phyloP scores from a whole-genome alignment of 805 yeast genomes.

The Candida parachauliodes region DNA sequence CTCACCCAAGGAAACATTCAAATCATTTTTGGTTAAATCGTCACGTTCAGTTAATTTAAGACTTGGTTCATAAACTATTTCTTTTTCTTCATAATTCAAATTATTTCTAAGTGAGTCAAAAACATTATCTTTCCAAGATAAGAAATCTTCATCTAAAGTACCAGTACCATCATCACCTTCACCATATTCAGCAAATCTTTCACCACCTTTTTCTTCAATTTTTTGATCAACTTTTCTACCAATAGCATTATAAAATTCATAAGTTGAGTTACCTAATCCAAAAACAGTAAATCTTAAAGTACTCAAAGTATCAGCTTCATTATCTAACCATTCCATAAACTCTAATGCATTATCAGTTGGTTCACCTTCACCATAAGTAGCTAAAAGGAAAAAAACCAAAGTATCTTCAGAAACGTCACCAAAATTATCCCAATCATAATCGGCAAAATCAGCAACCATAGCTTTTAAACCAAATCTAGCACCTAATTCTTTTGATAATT shows the following conservation, averaged over 20 bases:
- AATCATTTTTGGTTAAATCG: slow-evolving; percentile 23
- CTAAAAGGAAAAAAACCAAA: slow-evolving; percentile 65
- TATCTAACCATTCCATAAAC: slow-evolving; percentile 66
- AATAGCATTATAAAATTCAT: slow-evolving; percentile 85
- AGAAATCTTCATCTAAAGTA: slow-evolving; percentile 90
- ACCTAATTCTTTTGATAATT: slow-evolving; percentile 83
- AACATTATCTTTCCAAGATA: slow-evolving; percentile 85
- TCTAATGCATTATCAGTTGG: slow-evolving; percentile 92
- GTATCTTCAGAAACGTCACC: slow-evolving; percentile 59
- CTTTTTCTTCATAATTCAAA: slow-evolving; percentile 74
- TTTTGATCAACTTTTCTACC: slow-evolving; percentile 58
- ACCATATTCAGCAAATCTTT: slow-evolving; percentile 71
- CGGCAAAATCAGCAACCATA: slow-evolving; percentile 84
- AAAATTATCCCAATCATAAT: slow-evolving; percentile 78
- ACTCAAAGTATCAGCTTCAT: slow-evolving; percentile 52
- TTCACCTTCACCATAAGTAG: slow-evolving; percentile 98
- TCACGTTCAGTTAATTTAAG: slow-evolving; percentile 40
- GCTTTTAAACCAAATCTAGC: slow-evolving; percentile 77
- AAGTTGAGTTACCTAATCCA: slow-evolving; percentile 93
- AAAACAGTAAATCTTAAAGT: slow-evolving; percentile 70
- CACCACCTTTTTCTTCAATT: slow-evolving; percentile 63
- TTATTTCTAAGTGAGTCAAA: slow-evolving; percentile 62
- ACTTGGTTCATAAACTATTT: slow-evolving; percentile 73
- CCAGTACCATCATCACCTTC: slow-evolving; percentile 95
- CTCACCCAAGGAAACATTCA: slow-evolving; percentile 64